phyloP scores from a whole-genome alignment of 345 rosid genomes.

The Aethionema arabicum region DNA sequence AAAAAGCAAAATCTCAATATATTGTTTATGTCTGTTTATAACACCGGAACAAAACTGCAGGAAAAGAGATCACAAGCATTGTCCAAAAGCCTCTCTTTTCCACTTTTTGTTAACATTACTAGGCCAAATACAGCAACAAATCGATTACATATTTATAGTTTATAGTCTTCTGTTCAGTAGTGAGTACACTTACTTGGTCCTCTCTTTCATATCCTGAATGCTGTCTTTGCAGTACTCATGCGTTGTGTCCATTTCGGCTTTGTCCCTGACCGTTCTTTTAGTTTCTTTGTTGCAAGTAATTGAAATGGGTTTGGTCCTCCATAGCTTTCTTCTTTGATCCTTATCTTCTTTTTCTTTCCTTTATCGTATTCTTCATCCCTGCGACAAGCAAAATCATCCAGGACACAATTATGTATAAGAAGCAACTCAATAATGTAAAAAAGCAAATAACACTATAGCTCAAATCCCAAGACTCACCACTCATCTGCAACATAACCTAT shows the following conservation, averaged over 20 bases:
- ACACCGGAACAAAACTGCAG: conserved; percentile 31
- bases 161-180: neutral
- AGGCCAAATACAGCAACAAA: conserved; percentile 19
- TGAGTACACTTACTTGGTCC: neutral
- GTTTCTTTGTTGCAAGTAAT: conserved; percentile 50
- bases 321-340: conserved; percentile 41
- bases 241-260: conserved; percentile 33
- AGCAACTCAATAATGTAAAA: neutral
- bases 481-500: conserved; percentile 82
- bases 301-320: conserved; percentile 82
- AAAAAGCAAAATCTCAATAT: too few species aligned
- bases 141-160: conserved; percentile 20
- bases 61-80: conserved; percentile 24
- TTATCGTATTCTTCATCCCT: conserved; percentile 97
- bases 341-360: conserved; percentile 88
- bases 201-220: conserved; percentile 27
- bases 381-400: conserved; percentile 20
- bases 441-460: neutral
- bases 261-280: conserved; percentile 21
- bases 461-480: conserved; percentile 55
- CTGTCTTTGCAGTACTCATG: conserved; percentile 28
- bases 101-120: conserved; percentile 31
- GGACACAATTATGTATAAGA: conserved; percentile 3
- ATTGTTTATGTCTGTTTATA: conserved; percentile 9
- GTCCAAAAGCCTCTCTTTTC: conserved; percentile 13